Base-by-base conservation (phyloP, 495 filamentous ascomycete genomes). In the Jackrogersella multiformis region DNA sequence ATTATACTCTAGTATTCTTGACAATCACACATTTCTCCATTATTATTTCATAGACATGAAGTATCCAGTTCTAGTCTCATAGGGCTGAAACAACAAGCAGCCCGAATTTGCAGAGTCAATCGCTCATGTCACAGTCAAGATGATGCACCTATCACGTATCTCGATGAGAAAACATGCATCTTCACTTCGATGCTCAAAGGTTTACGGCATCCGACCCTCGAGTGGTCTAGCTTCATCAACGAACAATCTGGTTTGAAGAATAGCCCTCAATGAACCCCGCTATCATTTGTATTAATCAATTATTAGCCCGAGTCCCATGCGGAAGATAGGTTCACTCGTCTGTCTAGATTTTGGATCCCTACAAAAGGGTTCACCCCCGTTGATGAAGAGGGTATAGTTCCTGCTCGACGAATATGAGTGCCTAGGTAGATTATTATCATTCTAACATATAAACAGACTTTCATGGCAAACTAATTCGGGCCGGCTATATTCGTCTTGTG, bases 401-500 rank as follows among this genome's bases (percentile, higher is more conserved):
- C n/a, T n/a, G n/a, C n/a, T n/a, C n/a, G n/a, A n/a, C n/a, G n/a
- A n/a, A n/a, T n/a, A n/a, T n/a, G n/a, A n/a, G n/a, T n/a, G n/a
- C n/a, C n/a, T n/a, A n/a, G n/a, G n/a, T n/a, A n/a, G n/a, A n/a
- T n/a, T n/a, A n/a, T 35, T 8, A 15, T 42, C 35, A 59, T 65
- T 21, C 66, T 74, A 39, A 74, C 20, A 44, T 38, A 34, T 1
- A 16, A 45, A 80, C 81, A 82, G 90, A 93, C 80, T 85, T 86
- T 39, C 88, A 96, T 78, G 82, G 88, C 7, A 86, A 91, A 32
- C 82, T 98, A 34, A 77, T 95, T 12, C 83, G 89, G 57, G 90
- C 88, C 34, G 93, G 94, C 0, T 96, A 91, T 66, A 74, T 97
- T 23, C 89, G 92, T 57, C 92, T 92, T 80, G 88, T 89, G 44